Evolutionary conservation across 2,329 filamentous ascomycete species (phyloP).

Genomic region (Trichophyton mentagrophytes): DNA sequence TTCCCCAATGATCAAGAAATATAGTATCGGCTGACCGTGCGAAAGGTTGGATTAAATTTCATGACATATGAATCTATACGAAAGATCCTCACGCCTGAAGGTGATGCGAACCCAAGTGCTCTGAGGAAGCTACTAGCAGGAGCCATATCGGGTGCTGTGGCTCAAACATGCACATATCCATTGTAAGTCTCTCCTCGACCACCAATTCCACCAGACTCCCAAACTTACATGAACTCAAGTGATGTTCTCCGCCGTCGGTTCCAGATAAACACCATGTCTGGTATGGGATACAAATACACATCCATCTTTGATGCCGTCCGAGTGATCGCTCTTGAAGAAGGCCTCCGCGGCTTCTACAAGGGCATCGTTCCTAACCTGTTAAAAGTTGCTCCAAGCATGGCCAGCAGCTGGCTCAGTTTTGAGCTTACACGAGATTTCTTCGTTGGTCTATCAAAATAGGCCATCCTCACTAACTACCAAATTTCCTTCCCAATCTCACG

Average conservation of each 20-base stretch:
- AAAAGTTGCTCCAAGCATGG: slow-evolving; percentile 97
- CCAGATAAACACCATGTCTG: slow-evolving; percentile 98
- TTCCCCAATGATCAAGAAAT: neutral
- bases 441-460: slow-evolving; percentile 37
- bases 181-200: slow-evolving; percentile 49
- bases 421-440: slow-evolving; percentile 86
- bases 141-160: slow-evolving; percentile 87
- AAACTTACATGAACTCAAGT: slow-evolving; percentile 34
- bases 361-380: slow-evolving; percentile 89
- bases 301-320: slow-evolving; percentile 70
- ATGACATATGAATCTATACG: slow-evolving; percentile 93
- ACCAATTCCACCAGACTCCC: neutral
- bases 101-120: slow-evolving; percentile 68
- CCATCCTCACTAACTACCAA: neutral
- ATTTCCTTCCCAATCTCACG: neutral
- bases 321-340: slow-evolving; percentile 73
- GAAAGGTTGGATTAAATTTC: slow-evolving; percentile 83
- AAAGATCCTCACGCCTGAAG: slow-evolving; percentile 71
- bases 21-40: slow-evolving; percentile 13
- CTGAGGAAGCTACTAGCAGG: slow-evolving; percentile 75
- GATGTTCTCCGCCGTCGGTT: slow-evolving; percentile 88
- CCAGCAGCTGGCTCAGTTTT: slow-evolving; percentile 94
- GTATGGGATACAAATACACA: slow-evolving; percentile 93
- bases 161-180: slow-evolving; percentile 95
- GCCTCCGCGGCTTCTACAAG: slow-evolving; percentile 78